Percentiles rank a stretch among this genome's conserved stretches.
These are phyloP conservation scores for Fragaria vesca DNA, from an alignment of 306 rosid species.

Conservation along the genomic window DNA sequence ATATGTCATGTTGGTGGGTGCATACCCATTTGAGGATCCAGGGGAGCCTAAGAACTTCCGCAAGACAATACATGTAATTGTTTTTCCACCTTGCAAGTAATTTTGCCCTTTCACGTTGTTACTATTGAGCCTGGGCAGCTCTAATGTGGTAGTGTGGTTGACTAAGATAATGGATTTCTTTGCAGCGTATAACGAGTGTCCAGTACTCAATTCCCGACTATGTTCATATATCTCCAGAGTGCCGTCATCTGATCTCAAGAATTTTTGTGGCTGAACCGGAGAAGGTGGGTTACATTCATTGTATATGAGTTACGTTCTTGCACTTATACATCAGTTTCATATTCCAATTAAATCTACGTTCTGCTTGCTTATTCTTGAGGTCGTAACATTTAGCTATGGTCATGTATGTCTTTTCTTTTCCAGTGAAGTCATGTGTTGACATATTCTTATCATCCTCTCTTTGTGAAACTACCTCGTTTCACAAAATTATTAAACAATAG, in stretches of 20 bases:
- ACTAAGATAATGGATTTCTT: slow-evolving; percentile 24
- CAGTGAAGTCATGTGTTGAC: not conserved
- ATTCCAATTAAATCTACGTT: not conserved
- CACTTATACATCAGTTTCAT: not conserved
- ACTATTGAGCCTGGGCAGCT: not conserved
- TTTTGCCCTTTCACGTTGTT: not conserved
- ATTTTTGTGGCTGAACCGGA: slow-evolving; percentile 88
- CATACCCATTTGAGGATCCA: slow-evolving; percentile 95
- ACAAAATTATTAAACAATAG: not conserved
- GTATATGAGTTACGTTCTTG: not conserved
- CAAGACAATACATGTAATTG: slow-evolving; percentile 75
- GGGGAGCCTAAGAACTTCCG: slow-evolving; percentile 96
- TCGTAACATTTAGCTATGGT: not conserved
- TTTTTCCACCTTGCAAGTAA: slow-evolving; percentile 41
- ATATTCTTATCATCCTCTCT: not conserved
- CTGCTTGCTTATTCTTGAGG: not conserved
- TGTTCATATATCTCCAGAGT: slow-evolving; percentile 83
- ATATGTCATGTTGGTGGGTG: slow-evolving; percentile 98
- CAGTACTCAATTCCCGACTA: slow-evolving; percentile 95
- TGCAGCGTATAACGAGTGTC: slow-evolving; percentile 91
- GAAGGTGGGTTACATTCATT: slow-evolving; percentile 41
- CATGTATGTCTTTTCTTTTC: not conserved
- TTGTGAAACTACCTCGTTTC: not conserved
- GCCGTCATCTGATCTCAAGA: slow-evolving; percentile 83
- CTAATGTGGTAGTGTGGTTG: slow-evolving; percentile 21